Base-by-base conservation (phyloP, 805 yeast genomes). In the Wickerhamiella musiphila region DNA sequence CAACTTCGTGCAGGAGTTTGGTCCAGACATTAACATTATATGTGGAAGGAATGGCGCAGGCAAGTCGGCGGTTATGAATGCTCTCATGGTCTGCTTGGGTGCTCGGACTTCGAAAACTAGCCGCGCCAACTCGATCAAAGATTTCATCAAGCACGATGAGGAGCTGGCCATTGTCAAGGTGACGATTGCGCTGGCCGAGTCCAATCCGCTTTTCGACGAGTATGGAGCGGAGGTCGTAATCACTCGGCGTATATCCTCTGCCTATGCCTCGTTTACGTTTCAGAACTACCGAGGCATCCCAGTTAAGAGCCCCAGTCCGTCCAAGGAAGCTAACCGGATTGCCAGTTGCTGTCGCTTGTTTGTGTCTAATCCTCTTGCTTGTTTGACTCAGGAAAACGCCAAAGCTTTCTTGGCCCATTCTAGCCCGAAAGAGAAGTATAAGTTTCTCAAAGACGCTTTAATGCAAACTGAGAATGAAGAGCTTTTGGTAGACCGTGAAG, bases 41-140 rank as follows among this genome's bases (percentile, higher is more conserved):
- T 75, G 79, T 24, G 96, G 96, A 14, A 63, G 76, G 35, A 84
- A 84, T 47, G 96, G 96, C 2, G 72, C 84, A 23, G 96, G 96
- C 19, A 84, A 84, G 48, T 69, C 81, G 48, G 93, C 95, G 1
- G 66, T 84, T 13, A 56, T 84, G 36, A 82, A 94, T 0, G 94
- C 93, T 1, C 70, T 84, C 2, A 71, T 84, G 6, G 74, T 82
- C 4, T 86, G 93, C 2, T 54, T 86, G 2, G 95, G 95, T 14
- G 90, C 92, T 1, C 76, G 74, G 44, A 94, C 95, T 1, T 61
- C 73, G 14, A 81, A 73, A 31, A 86, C 98, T 0, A 78, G 76
- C 46, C 67, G 99, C 51, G 95, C 93, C 5, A 58, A 69, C 11
- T 66, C 73, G 7, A 57, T 81, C 29, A 72, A 69, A 41, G 70